Evolutionary conservation across 345 rosid genomes (phyloP), one percentile per base, ranked within the genome.

Genomic region (Jatropha curcas): DNA sequence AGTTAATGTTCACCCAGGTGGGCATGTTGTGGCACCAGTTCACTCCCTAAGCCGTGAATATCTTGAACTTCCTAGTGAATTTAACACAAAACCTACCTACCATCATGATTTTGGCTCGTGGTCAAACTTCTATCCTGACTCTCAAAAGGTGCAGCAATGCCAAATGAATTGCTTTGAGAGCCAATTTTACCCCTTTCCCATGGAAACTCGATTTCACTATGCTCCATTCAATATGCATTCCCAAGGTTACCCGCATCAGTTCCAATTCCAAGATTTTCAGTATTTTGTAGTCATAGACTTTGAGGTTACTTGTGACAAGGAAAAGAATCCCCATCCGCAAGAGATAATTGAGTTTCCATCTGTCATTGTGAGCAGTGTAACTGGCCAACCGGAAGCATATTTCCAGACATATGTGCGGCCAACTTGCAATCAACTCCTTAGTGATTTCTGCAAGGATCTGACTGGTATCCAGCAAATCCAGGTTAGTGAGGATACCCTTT

Each of bases 351-450:
- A 84, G 81, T 84, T 84, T 75, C 87, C 87, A 31, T 81, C 84
- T 62, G 87, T 84, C 67, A 78, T 84, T 31, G 87, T 84, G 72
- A 84, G 81, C 70, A 78, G 84, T 76, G 66, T 68, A 56, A 84
- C 84, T 48, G 84, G 84, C 30, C 81, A 81, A 60, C 73, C 81
- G 28, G 87, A 78, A 76, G 87, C 84, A 1, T 84, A 83, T 63
- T 84, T 84, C 71, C 87, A 84, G 71, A 84, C 84, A 50, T 84
- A 84, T 74, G 83, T 84, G 58, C 77, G 87, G n/a, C 87, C 87
- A 46, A 78, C 83, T 27, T 84, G 79, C 82, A 84, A 81, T 76
- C 84, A 67, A 68, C 76, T 20, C 11, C 75, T 84, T 43, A 81
- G 79, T 74, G 87, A 84, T 56, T 84, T 84, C 70, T 84, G 87